Evolutionary conservation across 2,329 filamentous ascomycete species (phyloP).

Genomic region (Apiospora sp.): DNA sequence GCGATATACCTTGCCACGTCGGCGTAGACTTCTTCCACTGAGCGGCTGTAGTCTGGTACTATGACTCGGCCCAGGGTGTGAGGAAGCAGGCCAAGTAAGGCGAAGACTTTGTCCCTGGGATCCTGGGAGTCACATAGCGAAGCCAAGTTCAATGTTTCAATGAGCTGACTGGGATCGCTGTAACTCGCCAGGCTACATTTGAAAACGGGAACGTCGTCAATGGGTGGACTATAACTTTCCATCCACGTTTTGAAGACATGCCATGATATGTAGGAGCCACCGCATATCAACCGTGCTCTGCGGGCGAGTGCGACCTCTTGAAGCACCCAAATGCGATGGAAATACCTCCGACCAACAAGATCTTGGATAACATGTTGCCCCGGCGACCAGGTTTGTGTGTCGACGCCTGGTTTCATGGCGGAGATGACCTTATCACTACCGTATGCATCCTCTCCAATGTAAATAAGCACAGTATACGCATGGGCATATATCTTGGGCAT

Average conservation of each 20-base stretch:
- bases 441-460: neutral
- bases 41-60: neutral
- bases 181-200: too few relatives aligned
- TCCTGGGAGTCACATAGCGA: neutral
- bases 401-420: neutral
- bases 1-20: neutral
- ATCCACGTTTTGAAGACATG: too few relatives aligned
- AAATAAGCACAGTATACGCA: neutral
- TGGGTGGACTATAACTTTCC: too few relatives aligned
- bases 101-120: neutral
- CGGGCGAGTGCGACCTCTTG: neutral
- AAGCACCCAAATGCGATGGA: neutral
- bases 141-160: neutral
- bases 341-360: neutral
- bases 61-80: neutral
- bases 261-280: neutral
- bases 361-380: neutral
- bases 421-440: neutral
- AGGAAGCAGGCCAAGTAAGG: neutral
- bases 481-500: neutral
- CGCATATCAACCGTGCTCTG: neutral
- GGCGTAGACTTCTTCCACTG: neutral
- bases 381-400: too few relatives aligned
- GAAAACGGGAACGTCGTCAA: too few relatives aligned
- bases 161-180: neutral